Evolutionary conservation across 2,329 filamentous ascomycete genomes (phyloP).

Genomic region (Colletotrichum neosansevieriae): DNA sequence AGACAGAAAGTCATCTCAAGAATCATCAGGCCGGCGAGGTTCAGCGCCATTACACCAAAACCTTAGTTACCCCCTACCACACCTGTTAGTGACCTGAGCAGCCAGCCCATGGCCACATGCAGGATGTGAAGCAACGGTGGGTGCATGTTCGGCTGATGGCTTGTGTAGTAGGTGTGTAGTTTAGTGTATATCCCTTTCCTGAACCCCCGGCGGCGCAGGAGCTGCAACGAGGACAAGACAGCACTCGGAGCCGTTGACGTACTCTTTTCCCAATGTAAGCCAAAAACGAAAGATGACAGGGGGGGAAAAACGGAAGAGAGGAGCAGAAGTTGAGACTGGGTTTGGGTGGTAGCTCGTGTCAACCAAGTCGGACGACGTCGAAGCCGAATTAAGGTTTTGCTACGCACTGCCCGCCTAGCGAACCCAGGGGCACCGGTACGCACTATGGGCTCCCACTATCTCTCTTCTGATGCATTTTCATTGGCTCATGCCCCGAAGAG

Average conservation of each 20-base stretch:
- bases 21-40: constrained; percentile 16
- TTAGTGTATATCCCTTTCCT: no score
- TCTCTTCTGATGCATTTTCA: not conserved
- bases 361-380: constrained; percentile 44
- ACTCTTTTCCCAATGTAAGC: not conserved
- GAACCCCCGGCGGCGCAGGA: not conserved
- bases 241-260: constrained; percentile 4
- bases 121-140: constrained; percentile 5
- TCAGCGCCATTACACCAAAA: not conserved
- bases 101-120: not conserved
- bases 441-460: constrained; percentile 45
- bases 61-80: not conserved
- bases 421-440: constrained; percentile 1
- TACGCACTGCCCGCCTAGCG: constrained; percentile 20
- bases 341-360: constrained; percentile 29
- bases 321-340: constrained; percentile 18
- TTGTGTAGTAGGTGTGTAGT: not conserved
- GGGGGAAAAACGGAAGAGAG: not conserved
- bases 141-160: not conserved
- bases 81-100: not conserved
- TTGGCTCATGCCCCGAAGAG: constrained; percentile 17
- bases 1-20: constrained; percentile 27
- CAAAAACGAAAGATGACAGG: not conserved
- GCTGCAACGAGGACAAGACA: constrained; percentile 9
- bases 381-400: constrained; percentile 53